Base-by-base conservation (phyloP, 2,329 filamentous ascomycete species). In the Pseudogymnoascus sp. region DNA sequence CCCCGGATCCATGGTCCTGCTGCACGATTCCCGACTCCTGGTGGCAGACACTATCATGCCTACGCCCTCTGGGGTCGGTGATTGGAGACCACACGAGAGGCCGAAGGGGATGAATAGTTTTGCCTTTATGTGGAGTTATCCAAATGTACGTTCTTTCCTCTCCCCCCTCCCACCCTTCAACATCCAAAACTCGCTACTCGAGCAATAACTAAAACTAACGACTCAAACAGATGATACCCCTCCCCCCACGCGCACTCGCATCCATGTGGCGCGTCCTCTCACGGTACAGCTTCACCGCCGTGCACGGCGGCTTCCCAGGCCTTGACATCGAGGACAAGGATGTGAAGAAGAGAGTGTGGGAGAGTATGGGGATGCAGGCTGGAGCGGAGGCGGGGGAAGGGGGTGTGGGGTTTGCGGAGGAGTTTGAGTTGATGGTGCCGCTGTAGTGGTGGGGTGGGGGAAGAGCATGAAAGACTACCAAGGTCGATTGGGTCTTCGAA, bases 31-130 rank as follows among this genome's bases (percentile, higher is more conserved):
- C 0, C 81, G 80, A 59, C 75, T 95, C n/a, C 81, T 93, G 65
- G 81, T 92, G 64, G 90, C 90, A 5, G 91, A 96, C 75, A 91
- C 88, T 2, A 81, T 95, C 59, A 80, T 90, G 67, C 89, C 86
- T 23, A 88, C 88, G 3, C 87, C 89, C 0, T 79, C 80, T 3
- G 83, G 82, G 0, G 64, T 82, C 3, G 77, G 77, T 1, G 77
- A 76, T 69, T 84, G 81, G 79, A 68, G 63, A 0, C 68, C 74
- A 8, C 77, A 78, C 0, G 51, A 68, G 12, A 71, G 76, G 54
- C 82, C 81, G 0, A 62, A 66, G 2, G 79, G 77, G 0, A 71
- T 81, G 68, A 84, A 81, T 69, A 79, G 76, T 12, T 93, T 83
- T 71, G 77, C 83, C 0, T 93, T 92, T 75, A 87, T 91, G 82